These are phyloP conservation scores for Botrytis squamosa DNA, from an alignment of 2,329 filamentous ascomycete species.

Conservation along the genomic window DNA sequence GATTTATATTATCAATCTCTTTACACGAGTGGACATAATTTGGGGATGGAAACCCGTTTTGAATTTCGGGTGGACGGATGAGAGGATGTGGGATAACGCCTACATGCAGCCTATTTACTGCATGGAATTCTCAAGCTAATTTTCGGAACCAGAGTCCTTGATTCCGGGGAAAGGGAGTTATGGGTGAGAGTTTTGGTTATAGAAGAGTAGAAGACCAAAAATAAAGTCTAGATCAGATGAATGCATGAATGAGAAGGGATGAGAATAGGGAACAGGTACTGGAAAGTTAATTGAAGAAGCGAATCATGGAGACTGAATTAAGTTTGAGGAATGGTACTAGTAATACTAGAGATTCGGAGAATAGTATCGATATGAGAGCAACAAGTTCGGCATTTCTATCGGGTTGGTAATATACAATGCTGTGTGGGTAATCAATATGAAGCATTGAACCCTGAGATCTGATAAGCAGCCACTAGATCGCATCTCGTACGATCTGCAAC, in stretches of 20 bases:
- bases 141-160: no score
- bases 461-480: not conserved
- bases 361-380: not conserved
- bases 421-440: not conserved
- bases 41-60: not conserved
- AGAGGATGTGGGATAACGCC: not conserved
- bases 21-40: not conserved
- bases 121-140: not conserved
- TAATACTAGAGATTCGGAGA: no score
- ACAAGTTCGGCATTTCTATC: not conserved
- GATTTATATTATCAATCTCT: not conserved
- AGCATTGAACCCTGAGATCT: not conserved
- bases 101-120: not conserved
- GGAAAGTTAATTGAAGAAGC: not conserved
- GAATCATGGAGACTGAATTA: not conserved
- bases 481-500: not conserved
- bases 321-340: not conserved
- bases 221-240: not conserved
- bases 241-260: not conserved
- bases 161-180: rapidly evolving
- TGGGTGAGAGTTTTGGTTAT: not conserved
- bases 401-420: not conserved
- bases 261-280: not conserved
- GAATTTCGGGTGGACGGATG: not conserved
- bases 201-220: not conserved